Evolutionary conservation across 2,329 filamentous ascomycete genomes (phyloP).

Genomic region (Penicillium sp.): DNA sequence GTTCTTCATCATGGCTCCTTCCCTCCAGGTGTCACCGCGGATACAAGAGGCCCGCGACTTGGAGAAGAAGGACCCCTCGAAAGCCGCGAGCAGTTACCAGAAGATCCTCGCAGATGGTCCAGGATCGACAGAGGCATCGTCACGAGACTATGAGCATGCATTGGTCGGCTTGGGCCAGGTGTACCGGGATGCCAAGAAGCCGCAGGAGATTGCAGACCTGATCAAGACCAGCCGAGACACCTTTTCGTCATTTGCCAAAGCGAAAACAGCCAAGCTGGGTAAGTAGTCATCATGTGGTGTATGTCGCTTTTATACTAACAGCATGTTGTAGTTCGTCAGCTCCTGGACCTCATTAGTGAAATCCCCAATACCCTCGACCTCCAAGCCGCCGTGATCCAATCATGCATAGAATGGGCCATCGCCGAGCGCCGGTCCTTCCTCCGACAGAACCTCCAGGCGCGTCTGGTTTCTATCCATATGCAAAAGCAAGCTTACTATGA

Average conservation of each 20-base stretch:
- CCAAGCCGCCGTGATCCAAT: conserved; percentile 93
- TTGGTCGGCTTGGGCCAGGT: conserved; percentile 85
- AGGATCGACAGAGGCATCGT: conserved; percentile 75
- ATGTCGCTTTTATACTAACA: conserved; percentile 2
- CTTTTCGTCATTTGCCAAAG: conserved; percentile 94
- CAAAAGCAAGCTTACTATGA: conserved; percentile 97
- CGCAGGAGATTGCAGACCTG: conserved; percentile 79
- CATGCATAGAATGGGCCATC: conserved; percentile 98
- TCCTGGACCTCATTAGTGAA: conserved; percentile 88
- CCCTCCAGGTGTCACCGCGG: conserved; percentile 54
- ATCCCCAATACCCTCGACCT: conserved; percentile 93
- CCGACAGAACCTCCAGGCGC: conserved; percentile 94
- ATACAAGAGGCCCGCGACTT: conserved; percentile 86
- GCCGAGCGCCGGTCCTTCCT: conserved; percentile 92
- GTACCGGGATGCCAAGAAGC: conserved; percentile 75
- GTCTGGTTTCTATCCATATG: conserved; percentile 91
- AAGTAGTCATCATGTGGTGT: conserved; percentile 35
- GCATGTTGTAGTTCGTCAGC: conserved; percentile 68
- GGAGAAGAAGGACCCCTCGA: conserved; percentile 70
- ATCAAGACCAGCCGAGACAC: conserved; percentile 86
- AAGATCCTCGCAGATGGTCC: conserved; percentile 82
- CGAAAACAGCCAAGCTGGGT: conserved; percentile 98
- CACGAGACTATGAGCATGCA: conserved; percentile 86
- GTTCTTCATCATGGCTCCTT: conserved; percentile 43
- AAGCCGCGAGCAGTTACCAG: conserved; percentile 84